phyloP scores from a whole-genome alignment of 1,284 basidiomycete species.

The Ceratobasidium sp. region DNA sequence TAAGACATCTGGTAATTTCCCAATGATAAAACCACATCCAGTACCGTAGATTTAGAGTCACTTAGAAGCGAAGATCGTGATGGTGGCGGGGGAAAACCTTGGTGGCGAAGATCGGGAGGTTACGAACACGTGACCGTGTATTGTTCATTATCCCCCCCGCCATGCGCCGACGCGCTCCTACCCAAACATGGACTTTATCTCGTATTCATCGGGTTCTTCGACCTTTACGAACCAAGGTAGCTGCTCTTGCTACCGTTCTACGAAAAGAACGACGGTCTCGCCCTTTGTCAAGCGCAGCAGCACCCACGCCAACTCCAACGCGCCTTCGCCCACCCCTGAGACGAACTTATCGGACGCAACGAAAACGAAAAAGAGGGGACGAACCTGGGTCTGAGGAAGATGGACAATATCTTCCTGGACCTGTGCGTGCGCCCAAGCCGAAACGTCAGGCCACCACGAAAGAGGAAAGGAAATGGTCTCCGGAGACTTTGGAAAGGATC shows the following conservation, averaged over 20 bases:
- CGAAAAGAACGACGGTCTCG: conserved; percentile 12
- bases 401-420: conserved; percentile 7
- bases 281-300: not conserved
- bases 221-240: conserved; percentile 32
- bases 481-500: conserved; percentile 13
- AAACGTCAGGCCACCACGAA: conserved; percentile 12
- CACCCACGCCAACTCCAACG: conserved; percentile 35
- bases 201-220: conserved; percentile 30
- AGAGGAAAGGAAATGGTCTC: conserved; percentile 21
- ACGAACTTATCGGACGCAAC: conserved; percentile 29
- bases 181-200: conserved; percentile 30
- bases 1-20: no score
- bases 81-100: not conserved
- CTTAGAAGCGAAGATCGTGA: no score
- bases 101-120: not conserved
- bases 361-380: conserved; percentile 27
- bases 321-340: conserved; percentile 21
- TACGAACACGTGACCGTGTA: conserved; percentile 8
- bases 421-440: conserved; percentile 17
- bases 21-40: no score
- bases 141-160: not conserved
- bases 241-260: conserved; percentile 28
- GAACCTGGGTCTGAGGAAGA: conserved; percentile 17
- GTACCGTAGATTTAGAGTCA: no score
- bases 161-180: conserved; percentile 32